Base-by-base conservation (phyloP, 768 basidiomycete species). In the Termitomyces sp. region DNA sequence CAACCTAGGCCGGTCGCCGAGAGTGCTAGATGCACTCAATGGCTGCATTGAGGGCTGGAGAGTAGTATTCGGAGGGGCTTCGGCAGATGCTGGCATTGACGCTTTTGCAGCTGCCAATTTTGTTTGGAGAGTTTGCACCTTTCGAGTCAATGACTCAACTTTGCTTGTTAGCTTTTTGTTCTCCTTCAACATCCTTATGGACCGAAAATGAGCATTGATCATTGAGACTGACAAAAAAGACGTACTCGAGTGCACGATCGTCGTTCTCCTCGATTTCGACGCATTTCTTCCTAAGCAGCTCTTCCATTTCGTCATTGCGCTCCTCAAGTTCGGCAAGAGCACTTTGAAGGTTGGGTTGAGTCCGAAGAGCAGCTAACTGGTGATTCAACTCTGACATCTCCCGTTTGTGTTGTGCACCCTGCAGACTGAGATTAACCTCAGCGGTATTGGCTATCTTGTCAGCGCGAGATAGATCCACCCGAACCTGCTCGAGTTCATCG, bases 211-310 rank as follows among this genome's bases (percentile, higher is more conserved):
- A 62, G 16, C 13, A 18, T 18, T 58, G 61, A 55, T 63, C 28
- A 50, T 58, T 40, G 56, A 46, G 48, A 44, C 50, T 36, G 43
- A 38, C 46, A 55, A 30, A 64, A 51, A 53, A 51, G 43, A 77
- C 87, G 64, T 72, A 93, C 91, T 87, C 88, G 60, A 93, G 82
- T 54, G 85, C 83, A 38, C 83, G 83, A 67, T 93, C 91, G 65
- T 93, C 91, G 57, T 93, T 89, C 65, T 88, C 89, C 67, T 93
- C 91, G 57, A 93, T 90, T 72, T 93, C 91, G 14, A 77, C 70
- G 60, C 86, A 89, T 70, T 91, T 93, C 46, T 72, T 75, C 58
- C 78, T 79, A 47, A 93, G 73, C 47, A 90, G 74, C 48, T 85
- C 83, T 64, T 93, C 91, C 85, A 91, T 87, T 68, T 91, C 88